Evolutionary conservation across 345 rosid species (phyloP), one percentile per base, ranked within the genome.

Genomic region (Noccaea bulbosa): DNA sequence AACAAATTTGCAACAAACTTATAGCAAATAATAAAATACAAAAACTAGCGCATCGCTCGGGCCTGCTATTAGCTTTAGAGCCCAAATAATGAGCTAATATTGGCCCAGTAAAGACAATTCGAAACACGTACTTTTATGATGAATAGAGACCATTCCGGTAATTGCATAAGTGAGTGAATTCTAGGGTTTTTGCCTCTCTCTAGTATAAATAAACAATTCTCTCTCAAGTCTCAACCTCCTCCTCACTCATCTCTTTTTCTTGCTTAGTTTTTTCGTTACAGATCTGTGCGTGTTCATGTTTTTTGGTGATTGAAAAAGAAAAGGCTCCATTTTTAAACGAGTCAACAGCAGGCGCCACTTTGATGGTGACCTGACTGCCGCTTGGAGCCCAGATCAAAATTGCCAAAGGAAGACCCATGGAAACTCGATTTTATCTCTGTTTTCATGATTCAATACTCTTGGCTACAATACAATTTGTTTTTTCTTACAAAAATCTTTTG

Each of bases 351-450:
- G 79, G 70, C 65, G 70, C 59, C 79, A 11, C 44, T 62, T 37
- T 39, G 38, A 75, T 69, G 74, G 79, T 12, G 79, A 61, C 5
- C 74, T 69, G 74, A 62, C 79, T 75, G 79, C 79, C 79, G 79
- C 79, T 69, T 75, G 79, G 74, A 69, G 79, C 79, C 79, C 0
- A 75, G n/a, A 75, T 69, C 3, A 39, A 69, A 69, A 30, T 55
- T 34, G 65, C 65, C 51, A 35, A 38, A 75, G 78, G 65, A 75
- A 75, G 79, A 75, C 79, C 74, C 79, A 75, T 75, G 74, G 37
- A 51, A 69, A 62, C 65, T 51, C 14, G 1, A 20, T 20, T 17
- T 33, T 46, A 1, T 20, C 66, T 2, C 7, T 59, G 74, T 69
- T 69, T 55, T 69, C 74, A 75, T 75, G 79, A 62, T 32, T 37